These are phyloP conservation scores for Spathaspora passalidarum DNA, from an alignment of 805 yeast species.

Conservation along the genomic window DNA sequence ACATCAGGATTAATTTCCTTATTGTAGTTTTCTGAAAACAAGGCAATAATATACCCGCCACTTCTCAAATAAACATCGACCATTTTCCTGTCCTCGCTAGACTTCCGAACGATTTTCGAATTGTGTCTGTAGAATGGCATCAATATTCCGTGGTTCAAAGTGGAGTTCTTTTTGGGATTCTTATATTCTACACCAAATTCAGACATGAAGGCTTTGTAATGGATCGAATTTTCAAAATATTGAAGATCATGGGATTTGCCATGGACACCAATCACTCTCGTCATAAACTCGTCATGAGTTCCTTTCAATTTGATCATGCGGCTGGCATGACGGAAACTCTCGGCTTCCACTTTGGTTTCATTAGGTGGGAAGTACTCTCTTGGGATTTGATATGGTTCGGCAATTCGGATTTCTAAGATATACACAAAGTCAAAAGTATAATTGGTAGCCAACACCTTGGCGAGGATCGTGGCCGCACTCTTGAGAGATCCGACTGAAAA, in stretches of 20 bases:
- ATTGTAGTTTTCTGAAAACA: conserved; percentile 32
- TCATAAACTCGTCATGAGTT: conserved; percentile 37
- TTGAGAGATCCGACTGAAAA: conserved; percentile 38
- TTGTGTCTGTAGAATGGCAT: conserved; percentile 50
- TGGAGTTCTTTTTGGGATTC: conserved; percentile 23
- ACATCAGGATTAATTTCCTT: conserved; percentile 28
- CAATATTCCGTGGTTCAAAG: conserved; percentile 47
- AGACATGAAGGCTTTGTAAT: conserved; percentile 45
- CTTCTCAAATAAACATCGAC: conserved; percentile 47
- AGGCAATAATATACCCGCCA: conserved; percentile 52
- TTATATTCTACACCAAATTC: conserved; percentile 51
- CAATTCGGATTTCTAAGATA: conserved; percentile 49
- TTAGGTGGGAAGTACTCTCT: conserved; percentile 42
- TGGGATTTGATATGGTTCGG: conserved; percentile 43
- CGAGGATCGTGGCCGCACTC: conserved; percentile 40
- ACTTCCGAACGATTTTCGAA: conserved; percentile 43
- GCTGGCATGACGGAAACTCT: conserved; percentile 37
- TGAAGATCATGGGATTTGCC: conserved; percentile 15
- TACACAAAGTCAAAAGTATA: conserved; percentile 44
- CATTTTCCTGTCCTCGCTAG: conserved; percentile 11
- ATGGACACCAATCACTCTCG: conserved; percentile 45
- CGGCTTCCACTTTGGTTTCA: conserved; percentile 43
- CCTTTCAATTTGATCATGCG: conserved; percentile 25
- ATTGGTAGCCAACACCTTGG: conserved; percentile 32
- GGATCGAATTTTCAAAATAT: conserved; percentile 34